Evolutionary conservation across 352 stramenopile species (phyloP).

Genomic region (Phytophthora aleatoria): DNA sequence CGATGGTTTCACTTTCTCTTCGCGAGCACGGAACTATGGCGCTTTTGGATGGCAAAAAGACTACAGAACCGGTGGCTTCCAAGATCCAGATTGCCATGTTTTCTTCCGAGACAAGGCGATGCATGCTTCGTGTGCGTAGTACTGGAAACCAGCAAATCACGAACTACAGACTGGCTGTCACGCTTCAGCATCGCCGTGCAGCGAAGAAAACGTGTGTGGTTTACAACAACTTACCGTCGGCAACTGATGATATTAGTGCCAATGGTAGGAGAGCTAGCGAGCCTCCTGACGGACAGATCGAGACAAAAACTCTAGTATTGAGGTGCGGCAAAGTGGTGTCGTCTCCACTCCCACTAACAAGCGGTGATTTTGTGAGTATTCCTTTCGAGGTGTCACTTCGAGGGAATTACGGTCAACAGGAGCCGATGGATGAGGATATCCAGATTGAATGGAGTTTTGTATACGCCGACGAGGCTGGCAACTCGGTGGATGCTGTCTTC

Average conservation of each 20-base stretch:
- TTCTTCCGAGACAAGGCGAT: conserved; percentile 65
- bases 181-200: conserved; percentile 33
- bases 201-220: conserved; percentile 45
- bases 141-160: conserved; percentile 47
- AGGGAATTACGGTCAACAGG: conserved; percentile 17
- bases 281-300: conserved; percentile 7
- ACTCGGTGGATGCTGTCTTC: conserved; percentile 26
- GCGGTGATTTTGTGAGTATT: conserved; percentile 40
- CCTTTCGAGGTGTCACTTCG: conserved; percentile 46
- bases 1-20: conserved; percentile 53
- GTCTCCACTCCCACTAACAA: conserved; percentile 34
- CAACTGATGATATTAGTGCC: neutral
- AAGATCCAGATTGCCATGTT: conserved; percentile 66
- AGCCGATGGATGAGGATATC: conserved; percentile 39
- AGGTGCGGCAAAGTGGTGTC: conserved; percentile 28
- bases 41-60: conserved; percentile 13
- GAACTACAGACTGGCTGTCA: conserved; percentile 44
- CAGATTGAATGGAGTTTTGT: conserved; percentile 71
- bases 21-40: conserved; percentile 44
- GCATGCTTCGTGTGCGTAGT: conserved; percentile 57
- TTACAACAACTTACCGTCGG: conserved; percentile 44
- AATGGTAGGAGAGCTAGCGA: conserved; percentile 3
- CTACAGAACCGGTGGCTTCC: neutral
- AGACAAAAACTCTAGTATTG: conserved; percentile 24
- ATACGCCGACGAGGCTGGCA: conserved; percentile 43